Evolutionary conservation across 495 filamentous ascomycete genomes (phyloP).

Genomic region (Aspergillus olivimuriae): DNA sequence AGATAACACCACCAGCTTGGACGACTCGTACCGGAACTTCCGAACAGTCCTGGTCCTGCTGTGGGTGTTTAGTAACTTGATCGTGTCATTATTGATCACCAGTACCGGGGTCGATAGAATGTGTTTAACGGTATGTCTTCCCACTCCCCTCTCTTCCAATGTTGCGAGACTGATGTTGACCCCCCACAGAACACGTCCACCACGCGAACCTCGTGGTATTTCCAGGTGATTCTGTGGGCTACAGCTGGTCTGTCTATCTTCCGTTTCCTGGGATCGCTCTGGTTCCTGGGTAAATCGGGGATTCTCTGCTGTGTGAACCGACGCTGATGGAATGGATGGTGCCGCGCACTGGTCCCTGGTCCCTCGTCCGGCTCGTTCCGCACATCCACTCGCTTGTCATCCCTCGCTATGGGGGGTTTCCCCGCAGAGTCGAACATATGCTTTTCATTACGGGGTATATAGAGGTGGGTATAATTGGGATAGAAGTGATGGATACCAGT

Average conservation of each 20-base stretch:
- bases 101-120: conserved; percentile 70
- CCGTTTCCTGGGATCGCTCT: conserved; percentile 83
- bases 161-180: too few relatives aligned
- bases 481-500: too few relatives aligned
- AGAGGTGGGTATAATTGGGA: not conserved
- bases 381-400: too few relatives aligned
- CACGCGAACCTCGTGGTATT: conserved; percentile 76
- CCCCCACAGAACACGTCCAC: conserved; percentile 49
- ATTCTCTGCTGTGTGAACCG: conserved; percentile 86
- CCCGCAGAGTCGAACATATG: too few relatives aligned
- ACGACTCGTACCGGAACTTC: conserved; percentile 98
- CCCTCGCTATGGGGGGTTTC: too few relatives aligned
- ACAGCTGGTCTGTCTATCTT: conserved; percentile 77
- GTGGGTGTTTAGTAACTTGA: conserved; percentile 91
- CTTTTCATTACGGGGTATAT: not conserved
- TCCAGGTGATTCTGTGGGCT: conserved; percentile 80
- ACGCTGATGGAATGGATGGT: conserved; percentile 37
- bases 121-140: conserved; percentile 67
- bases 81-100: conserved; percentile 78
- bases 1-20: conserved; percentile 70
- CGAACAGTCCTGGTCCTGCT: conserved; percentile 79
- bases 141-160: conserved; percentile 3
- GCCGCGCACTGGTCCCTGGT: not conserved
- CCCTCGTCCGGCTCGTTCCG: too few relatives aligned
- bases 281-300: conserved; percentile 84